phyloP scores from a whole-genome alignment of 2,329 filamentous ascomycete species.

The Nothophoma quercina region DNA sequence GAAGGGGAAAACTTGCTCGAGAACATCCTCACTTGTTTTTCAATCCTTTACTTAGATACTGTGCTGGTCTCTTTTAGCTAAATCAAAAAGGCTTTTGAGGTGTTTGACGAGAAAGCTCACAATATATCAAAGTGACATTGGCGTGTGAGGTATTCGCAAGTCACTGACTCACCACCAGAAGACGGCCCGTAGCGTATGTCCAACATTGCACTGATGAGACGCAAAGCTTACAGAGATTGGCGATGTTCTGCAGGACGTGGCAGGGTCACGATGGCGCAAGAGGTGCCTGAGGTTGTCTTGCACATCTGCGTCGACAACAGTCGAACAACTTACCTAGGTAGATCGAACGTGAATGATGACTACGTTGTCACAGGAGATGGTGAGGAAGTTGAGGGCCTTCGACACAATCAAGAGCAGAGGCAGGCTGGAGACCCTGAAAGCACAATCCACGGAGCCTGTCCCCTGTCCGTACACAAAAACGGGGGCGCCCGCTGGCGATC shows the following conservation, averaged over 20 bases:
- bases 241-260: constrained; percentile 7
- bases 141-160: neutral
- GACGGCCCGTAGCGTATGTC: constrained; percentile 20
- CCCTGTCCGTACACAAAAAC: constrained; percentile 18
- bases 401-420: constrained; percentile 12
- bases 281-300: neutral
- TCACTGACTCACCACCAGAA: constrained; percentile 10
- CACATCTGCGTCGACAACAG: neutral
- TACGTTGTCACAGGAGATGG: neutral
- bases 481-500: constrained; percentile 24
- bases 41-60: too few relatives aligned
- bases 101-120: too few relatives aligned
- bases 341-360: too few relatives aligned
- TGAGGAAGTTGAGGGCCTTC: neutral
- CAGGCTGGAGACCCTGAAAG: constrained; percentile 24
- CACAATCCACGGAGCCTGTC: constrained; percentile 10
- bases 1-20: too few relatives aligned
- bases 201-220: constrained; percentile 25
- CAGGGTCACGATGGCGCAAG: constrained; percentile 8
- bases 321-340: neutral
- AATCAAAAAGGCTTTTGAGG: too few relatives aligned
- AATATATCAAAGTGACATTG: too few relatives aligned
- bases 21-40: too few relatives aligned
- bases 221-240: constrained; percentile 18
- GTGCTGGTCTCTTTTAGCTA: too few relatives aligned